Evolutionary conservation across 495 filamentous ascomycete genomes (phyloP).

Genomic region (Trichoderma gamsii): DNA sequence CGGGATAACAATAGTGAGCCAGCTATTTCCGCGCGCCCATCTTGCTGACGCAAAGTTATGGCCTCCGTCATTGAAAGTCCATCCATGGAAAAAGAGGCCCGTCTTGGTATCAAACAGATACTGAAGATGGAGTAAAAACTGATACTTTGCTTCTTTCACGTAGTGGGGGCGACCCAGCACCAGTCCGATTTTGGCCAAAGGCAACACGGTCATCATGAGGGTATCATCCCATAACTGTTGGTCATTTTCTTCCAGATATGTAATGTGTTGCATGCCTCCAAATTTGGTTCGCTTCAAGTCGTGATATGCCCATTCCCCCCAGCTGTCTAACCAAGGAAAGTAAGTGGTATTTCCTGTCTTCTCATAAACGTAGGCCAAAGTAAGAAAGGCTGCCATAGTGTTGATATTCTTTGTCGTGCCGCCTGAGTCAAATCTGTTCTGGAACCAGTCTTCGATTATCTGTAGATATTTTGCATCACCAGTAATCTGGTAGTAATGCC

Average conservation of each 20-base stretch:
- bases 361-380: slow-evolving; percentile 65
- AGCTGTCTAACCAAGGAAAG: slow-evolving; percentile 63
- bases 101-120: slow-evolving; percentile 63
- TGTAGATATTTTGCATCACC: slow-evolving; percentile 43
- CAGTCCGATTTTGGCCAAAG: slow-evolving; percentile 67
- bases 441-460: slow-evolving; percentile 65
- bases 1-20: slow-evolving; percentile 69
- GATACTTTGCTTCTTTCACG: slow-evolving; percentile 64
- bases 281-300: slow-evolving; percentile 60
- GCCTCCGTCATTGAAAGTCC: slow-evolving; percentile 60
- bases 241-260: slow-evolving; percentile 57
- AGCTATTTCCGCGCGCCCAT: slow-evolving; percentile 61
- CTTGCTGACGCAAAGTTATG: slow-evolving; percentile 65
- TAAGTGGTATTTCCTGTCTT: slow-evolving; percentile 55
- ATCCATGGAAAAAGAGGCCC: slow-evolving; percentile 69
- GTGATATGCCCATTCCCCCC: slow-evolving; percentile 73
- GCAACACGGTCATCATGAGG: slow-evolving; percentile 75
- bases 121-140: slow-evolving; percentile 66
- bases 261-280: slow-evolving; percentile 70
- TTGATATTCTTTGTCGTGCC: slow-evolving; percentile 77
- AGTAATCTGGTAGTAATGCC: slow-evolving; percentile 66
- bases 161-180: slow-evolving; percentile 58
- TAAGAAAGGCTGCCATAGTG: slow-evolving; percentile 68
- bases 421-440: slow-evolving; percentile 54
- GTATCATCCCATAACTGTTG: slow-evolving; percentile 74